Evolutionary conservation across 768 basidiomycete species (phyloP), one percentile per base, ranked within the genome.

Genomic region (Coprinopsis cinerea): DNA sequence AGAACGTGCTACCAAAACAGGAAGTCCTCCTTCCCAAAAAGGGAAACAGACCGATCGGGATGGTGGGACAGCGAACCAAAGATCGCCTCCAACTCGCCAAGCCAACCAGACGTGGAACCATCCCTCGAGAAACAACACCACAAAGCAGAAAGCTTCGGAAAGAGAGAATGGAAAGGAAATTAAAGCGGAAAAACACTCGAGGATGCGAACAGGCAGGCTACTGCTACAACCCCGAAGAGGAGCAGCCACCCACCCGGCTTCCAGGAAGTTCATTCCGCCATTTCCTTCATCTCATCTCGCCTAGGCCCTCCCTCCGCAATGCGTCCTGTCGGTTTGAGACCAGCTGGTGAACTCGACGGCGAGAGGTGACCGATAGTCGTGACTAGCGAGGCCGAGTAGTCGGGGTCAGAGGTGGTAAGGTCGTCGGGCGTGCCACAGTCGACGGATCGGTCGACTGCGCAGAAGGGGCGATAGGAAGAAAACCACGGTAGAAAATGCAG

Each of bases 371-470:
- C 7, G 23, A 18, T 23, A 27, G 20, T 45, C 6, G 25, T 45
- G 44, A 17, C 4, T 11, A 4, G 44, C 44, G 44, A 32, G 25
- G 13, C 4, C 20, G 5, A 22, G 42, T 23, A 7, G 42, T 5
- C 42, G 20, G 17, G 18, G 13, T 25, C 5, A 17, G n/a, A 32
- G 28, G 14, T n/a, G 5, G 22, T 28, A 32, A 27, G 41, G 37
- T 39, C 25, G 42, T 25, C 42, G 42, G 42, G 42, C 42, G 42
- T 43, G 42, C 42, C 42, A 23, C 42, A 10, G 42, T 23, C 37
- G 42, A 43, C 42, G 6, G 24, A 13, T 4, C 42, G 18, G 45
- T 43, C 55, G 55, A 54, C 57, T 62, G 18, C 49, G 61, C 67
- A 62, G 67, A 34, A 4, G 24, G 22, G 20, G 9, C 22, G 61